Conservation (phyloP, 495 filamentous ascomycete genomes). For the Penicillium silybi region DNA sequence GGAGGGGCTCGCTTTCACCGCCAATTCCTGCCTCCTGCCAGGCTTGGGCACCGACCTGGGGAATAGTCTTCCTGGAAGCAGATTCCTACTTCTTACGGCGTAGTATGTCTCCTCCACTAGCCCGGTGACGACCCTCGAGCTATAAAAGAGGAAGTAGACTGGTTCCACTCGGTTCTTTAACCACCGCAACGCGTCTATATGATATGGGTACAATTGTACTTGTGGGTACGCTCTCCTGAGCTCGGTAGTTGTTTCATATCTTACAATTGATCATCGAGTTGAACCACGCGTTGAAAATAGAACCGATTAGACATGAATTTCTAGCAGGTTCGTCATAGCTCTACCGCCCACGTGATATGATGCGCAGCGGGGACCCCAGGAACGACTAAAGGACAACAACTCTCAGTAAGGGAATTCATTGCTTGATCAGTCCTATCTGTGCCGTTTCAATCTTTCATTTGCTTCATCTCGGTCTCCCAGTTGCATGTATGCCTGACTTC, state of each 20-base stretch:
- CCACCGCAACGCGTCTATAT: not conserved
- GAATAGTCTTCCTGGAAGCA: not conserved
- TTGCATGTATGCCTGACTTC: constrained; percentile 58
- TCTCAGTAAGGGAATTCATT: not conserved
- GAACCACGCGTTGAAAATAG: too few relatives aligned
- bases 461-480: not conserved
- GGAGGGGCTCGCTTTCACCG: constrained; percentile 1
- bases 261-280: too few relatives aligned
- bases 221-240: too few relatives aligned
- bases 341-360: constrained; percentile 38
- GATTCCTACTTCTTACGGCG: not conserved
- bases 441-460: not conserved
- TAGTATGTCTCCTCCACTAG: too few relatives aligned
- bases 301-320: constrained; percentile 6
- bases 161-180: not conserved
- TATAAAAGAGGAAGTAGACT: not conserved
- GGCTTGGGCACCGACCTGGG: not conserved
- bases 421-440: constrained; percentile 4
- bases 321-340: constrained; percentile 27
- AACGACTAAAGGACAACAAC: constrained; percentile 28
- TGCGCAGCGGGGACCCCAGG: constrained; percentile 29
- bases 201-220: too few relatives aligned
- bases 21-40: not conserved
- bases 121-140: too few relatives aligned
- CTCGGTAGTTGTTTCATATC: too few relatives aligned